Evolutionary conservation across 495 filamentous ascomycete species (phyloP).

Genomic region (Rhypophila decipiens): DNA sequence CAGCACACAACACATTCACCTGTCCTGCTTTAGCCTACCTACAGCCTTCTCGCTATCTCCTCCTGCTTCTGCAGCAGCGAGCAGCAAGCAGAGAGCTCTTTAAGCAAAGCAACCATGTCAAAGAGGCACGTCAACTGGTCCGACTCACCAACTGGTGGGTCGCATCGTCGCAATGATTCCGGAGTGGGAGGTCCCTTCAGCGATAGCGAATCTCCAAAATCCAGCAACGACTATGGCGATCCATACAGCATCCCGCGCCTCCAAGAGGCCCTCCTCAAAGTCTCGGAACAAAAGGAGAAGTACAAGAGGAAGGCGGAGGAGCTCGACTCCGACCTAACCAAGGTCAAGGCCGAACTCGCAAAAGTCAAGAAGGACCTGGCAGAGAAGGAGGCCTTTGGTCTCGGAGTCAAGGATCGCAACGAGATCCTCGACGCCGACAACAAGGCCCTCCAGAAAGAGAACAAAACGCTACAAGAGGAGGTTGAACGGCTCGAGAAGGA

Average conservation of each 20-base stretch:
- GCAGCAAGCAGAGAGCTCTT: constrained; percentile 1
- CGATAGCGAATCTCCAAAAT: constrained; percentile 18
- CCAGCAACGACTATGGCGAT: constrained; percentile 20
- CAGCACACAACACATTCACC: constrained; percentile 35
- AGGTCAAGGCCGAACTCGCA: constrained; percentile 58
- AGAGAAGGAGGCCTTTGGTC: constrained; percentile 58
- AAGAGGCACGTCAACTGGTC: constrained; percentile 32
- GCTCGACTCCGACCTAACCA: constrained; percentile 77
- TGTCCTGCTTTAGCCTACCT: constrained; percentile 22
- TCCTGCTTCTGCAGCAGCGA: constrained; percentile 3
- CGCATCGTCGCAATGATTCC: constrained; percentile 27
- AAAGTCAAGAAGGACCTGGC: background rate
- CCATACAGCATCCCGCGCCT: constrained; percentile 16
- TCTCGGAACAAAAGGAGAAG: constrained; percentile 11
- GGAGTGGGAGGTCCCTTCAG: constrained; percentile 28
- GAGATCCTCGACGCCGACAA: constrained; percentile 39
- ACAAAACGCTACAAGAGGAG: constrained; percentile 79
- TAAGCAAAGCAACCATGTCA: constrained; percentile 19
- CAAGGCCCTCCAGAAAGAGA: constrained; percentile 75
- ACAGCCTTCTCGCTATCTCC: constrained; percentile 7
- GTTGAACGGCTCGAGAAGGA: constrained; percentile 78
- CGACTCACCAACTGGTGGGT: constrained; percentile 23
- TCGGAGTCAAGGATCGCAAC: constrained; percentile 76
- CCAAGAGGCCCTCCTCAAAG: constrained; percentile 11
- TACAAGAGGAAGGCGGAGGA: constrained; percentile 43